phyloP scores from a whole-genome alignment of 441 rosid genomes.

The Metrosideros polymorpha region DNA sequence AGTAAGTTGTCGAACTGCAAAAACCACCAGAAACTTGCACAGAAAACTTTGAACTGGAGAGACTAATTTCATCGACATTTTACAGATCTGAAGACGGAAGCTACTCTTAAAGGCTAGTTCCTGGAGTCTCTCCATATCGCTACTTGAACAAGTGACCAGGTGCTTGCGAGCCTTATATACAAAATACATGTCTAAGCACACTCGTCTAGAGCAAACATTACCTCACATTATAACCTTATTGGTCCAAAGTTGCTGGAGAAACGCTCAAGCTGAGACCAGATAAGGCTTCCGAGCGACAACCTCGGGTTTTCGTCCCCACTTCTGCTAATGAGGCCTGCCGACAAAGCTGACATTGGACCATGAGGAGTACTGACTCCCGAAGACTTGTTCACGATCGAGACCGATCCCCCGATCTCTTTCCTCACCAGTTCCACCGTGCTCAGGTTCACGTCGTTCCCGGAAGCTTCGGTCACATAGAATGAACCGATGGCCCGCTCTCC shows the following conservation, averaged over 20 bases:
- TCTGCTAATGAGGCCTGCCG: conserved; percentile 10
- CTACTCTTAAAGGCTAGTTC: not conserved
- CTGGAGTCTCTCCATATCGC: not conserved
- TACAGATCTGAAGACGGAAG: not conserved
- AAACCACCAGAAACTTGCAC: not conserved
- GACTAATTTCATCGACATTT: not conserved
- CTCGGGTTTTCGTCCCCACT: conserved; percentile 29
- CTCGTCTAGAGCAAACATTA: not conserved
- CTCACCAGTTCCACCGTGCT: conserved; percentile 37
- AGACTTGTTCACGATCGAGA: conserved; percentile 27
- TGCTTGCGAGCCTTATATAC: not conserved
- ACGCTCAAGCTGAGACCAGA: conserved; percentile 71
- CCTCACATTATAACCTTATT: conserved; percentile 20
- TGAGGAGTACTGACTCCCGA: conserved; percentile 12
- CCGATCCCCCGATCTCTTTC: conserved; percentile 51
- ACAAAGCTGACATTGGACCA: conserved; percentile 4
- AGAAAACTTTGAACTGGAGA: not conserved
- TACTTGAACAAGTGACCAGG: not conserved
- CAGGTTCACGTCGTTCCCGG: conserved; percentile 35
- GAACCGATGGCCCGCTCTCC: conserved; percentile 53
- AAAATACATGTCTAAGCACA: not conserved
- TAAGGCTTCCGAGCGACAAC: conserved; percentile 48
- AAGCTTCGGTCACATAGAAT: conserved; percentile 54
- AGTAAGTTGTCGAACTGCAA: not conserved
- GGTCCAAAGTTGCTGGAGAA: conserved; percentile 51